A percentile compares a stretch with the other conserved stretches of the same genome.
Conservation (phyloP, 768 basidiomycete genomes). For the Naganishia onofrii region DNA sequence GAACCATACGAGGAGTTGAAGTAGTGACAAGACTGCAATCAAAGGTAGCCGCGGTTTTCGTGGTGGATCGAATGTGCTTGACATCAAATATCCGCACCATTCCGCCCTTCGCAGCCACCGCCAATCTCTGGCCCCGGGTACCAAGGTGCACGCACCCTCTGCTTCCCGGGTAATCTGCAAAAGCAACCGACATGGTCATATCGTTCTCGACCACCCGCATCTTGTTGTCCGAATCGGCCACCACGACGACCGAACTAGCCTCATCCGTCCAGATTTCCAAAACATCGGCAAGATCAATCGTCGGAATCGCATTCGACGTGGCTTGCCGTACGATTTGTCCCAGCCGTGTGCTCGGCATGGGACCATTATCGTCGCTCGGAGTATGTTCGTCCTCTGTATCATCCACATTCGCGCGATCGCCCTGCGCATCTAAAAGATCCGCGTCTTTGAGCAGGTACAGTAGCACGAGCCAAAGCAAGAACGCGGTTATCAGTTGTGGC, state of each 20-base stretch:
- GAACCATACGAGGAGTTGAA: background rate
- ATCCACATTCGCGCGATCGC: conserved; percentile 48
- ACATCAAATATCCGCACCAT: conserved; percentile 6
- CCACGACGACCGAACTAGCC: background rate
- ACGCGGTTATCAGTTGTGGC: conserved; percentile 76
- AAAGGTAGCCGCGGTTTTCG: background rate
- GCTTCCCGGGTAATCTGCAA: conserved; percentile 5
- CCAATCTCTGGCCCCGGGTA: background rate
- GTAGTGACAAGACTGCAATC: background rate
- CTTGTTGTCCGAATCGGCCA: conserved; percentile 20
- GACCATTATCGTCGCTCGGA: background rate
- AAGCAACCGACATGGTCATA: conserved; percentile 9
- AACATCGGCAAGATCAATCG: conserved; percentile 9
- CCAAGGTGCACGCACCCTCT: conserved; percentile 9
- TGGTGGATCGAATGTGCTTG: too few species aligned
- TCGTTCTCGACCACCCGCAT: conserved; percentile 6
- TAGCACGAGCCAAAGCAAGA: conserved; percentile 69
- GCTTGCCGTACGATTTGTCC: conserved; percentile 13
- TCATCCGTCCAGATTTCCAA: conserved; percentile 12
- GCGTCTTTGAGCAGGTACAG: conserved; percentile 86
- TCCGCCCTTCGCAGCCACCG: background rate
- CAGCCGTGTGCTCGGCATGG: background rate
- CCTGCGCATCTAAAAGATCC: conserved; percentile 82
- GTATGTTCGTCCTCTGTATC: conserved; percentile 2
- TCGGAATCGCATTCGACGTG: conserved; percentile 2